phyloP scores from a whole-genome alignment of 202 grass and related monocot genomes.

The Sporobolus alterniflorus region DNA sequence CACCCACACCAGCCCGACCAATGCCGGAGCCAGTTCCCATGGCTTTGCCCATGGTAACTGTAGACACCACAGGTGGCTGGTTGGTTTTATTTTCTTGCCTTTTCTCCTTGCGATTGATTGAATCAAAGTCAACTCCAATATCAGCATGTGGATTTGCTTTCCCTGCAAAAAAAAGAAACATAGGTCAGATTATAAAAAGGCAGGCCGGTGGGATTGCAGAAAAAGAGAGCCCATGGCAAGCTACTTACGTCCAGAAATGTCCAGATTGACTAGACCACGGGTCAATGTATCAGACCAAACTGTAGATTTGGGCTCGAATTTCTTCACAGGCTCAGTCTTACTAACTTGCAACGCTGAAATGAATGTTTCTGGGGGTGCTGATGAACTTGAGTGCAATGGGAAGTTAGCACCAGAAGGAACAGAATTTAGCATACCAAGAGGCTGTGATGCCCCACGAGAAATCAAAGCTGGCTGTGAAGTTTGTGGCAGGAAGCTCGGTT shows the following conservation, averaged over 20 bases:
- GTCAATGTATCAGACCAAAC: slow-evolving; percentile 97
- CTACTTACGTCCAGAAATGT: slow-evolving; percentile 97
- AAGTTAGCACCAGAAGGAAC: slow-evolving; percentile 47
- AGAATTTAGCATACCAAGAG: slow-evolving; percentile 49
- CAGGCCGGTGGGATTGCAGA: slow-evolving; percentile 22
- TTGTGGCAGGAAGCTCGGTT: slow-evolving; percentile 46
- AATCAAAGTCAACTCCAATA: slow-evolving; percentile 96
- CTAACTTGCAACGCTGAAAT: slow-evolving; percentile 59
- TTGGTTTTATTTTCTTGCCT: slow-evolving; percentile 81
- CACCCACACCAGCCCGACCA: slow-evolving; percentile 61
- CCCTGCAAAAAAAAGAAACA: slow-evolving; percentile 55
- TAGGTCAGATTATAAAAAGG: slow-evolving; percentile 9
- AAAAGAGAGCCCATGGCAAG: slow-evolving; percentile 19
- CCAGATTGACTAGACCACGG: slow-evolving; percentile 87
- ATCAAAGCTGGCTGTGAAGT: slow-evolving; percentile 33
- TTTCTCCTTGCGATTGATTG: slow-evolving; percentile 97
- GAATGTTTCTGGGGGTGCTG: slow-evolving; percentile 63
- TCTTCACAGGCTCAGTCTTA: slow-evolving; percentile 62
- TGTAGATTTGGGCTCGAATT: slow-evolving; percentile 88
- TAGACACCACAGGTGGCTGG: slow-evolving; percentile 66
- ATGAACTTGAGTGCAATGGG: slow-evolving; percentile 46
- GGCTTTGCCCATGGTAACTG: slow-evolving; percentile 88
- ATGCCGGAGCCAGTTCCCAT: slow-evolving; percentile 91
- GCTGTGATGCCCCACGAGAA: slow-evolving; percentile 49
- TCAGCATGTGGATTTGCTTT: slow-evolving; percentile 92